Conservation (phyloP, 1,139 yeast genomes). For the Pichia kudriavzevii region DNA sequence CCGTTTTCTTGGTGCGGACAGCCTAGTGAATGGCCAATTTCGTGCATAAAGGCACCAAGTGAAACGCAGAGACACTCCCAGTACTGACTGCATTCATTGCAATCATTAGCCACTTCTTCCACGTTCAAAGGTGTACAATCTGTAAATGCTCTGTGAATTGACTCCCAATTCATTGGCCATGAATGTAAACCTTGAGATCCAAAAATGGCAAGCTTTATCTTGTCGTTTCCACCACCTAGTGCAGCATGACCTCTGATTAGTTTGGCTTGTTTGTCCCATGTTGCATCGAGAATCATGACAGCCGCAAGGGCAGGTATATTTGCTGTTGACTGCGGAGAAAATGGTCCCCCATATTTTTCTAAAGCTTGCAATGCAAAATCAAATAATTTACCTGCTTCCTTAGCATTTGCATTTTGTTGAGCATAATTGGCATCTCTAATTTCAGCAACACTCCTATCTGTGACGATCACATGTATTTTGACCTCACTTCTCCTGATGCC, state of each 20-base stretch:
- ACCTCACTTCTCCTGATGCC: constrained; percentile 48
- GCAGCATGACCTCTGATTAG: constrained; percentile 88
- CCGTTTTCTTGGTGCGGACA: constrained; percentile 90
- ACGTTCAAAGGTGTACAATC: constrained; percentile 61
- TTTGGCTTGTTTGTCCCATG: constrained; percentile 58
- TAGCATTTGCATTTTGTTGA: constrained; percentile 75
- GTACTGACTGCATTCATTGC: constrained; percentile 72
- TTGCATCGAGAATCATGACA: constrained; percentile 74
- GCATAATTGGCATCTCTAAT: constrained; percentile 74
- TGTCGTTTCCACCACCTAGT: constrained; percentile 76
- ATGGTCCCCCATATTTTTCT: constrained; percentile 45
- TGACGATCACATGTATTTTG: constrained; percentile 66
- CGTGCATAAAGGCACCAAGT: constrained; percentile 92
- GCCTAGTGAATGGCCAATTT: constrained; percentile 84
- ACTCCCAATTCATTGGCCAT: constrained; percentile 78
- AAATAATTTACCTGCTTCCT: constrained; percentile 66
- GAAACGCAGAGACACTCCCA: constrained; percentile 90
- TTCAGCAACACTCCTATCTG: constrained; percentile 60
- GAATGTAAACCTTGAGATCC: constrained; percentile 90
- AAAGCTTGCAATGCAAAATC: constrained; percentile 74
- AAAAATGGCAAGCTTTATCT: constrained; percentile 74
- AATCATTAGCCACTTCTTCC: constrained; percentile 79
- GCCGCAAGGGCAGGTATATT: constrained; percentile 67
- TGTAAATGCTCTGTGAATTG: constrained; percentile 56
- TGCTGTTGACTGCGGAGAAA: constrained; percentile 34